Conservation (phyloP, 2,329 filamentous ascomycete species). For the Exophiala aquamarina region DNA sequence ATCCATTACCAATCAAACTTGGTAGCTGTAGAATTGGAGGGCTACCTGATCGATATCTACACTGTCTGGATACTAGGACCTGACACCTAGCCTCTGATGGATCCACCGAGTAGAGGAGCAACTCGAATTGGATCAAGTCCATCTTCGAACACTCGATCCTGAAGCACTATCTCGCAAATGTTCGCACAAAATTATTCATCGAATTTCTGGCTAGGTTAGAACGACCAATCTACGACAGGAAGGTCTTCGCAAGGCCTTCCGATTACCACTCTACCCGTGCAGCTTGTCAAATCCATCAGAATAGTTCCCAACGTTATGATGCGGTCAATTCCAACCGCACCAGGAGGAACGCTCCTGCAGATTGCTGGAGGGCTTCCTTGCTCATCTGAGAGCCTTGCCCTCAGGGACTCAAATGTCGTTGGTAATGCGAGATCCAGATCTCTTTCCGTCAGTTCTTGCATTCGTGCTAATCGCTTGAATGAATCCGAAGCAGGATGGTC, state of each 20-base stretch:
- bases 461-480: constrained; percentile 28
- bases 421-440: constrained; percentile 33
- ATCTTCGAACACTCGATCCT: no score
- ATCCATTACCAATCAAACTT: no score
- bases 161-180: no score
- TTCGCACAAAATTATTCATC: no score
- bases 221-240: constrained; percentile 12
- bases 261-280: constrained; percentile 7
- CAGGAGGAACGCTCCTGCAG: constrained; percentile 7
- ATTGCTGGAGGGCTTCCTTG: constrained; percentile 5
- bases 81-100: no score
- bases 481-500: constrained; percentile 11
- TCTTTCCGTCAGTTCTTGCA: constrained; percentile 57
- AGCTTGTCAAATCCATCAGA: constrained; percentile 13
- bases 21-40: no score
- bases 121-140: no score
- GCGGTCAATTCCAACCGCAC: constrained; percentile 10
- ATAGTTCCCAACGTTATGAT: constrained; percentile 7
- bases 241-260: constrained; percentile 11
- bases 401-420: constrained; percentile 4
- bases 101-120: no score
- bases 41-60: no score
- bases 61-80: no score
- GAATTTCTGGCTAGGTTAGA: neutral
- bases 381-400: constrained; percentile 7